Percentiles rank a stretch among this genome's conserved stretches.
Evolutionary conservation across 2,329 filamentous ascomycete species (phyloP).

Genomic region (Rhinocladiella similis): DNA sequence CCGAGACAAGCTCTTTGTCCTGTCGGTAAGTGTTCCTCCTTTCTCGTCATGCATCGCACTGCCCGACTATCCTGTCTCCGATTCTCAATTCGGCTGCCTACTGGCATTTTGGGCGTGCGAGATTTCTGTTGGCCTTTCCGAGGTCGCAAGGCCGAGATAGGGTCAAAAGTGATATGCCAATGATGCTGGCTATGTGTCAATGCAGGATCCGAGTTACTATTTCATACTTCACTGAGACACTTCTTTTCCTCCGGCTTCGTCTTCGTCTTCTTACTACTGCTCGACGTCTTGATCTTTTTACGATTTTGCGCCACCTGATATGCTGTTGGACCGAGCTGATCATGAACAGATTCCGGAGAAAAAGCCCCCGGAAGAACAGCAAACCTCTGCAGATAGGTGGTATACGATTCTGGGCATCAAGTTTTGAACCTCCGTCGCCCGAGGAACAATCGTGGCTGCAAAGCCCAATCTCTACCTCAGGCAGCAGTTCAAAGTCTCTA

Average conservation of each 20-base stretch:
- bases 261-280: too few species aligned
- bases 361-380: constrained; percentile 14
- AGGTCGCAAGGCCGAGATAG: constrained; percentile 1
- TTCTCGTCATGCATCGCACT: constrained; percentile 10
- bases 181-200: background rate
- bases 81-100: constrained; percentile 19
- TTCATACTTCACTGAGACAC: background rate
- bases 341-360: constrained; percentile 25
- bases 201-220: too few species aligned
- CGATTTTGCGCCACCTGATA: too few species aligned
- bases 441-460: constrained; percentile 21
- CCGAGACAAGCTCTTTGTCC: constrained; percentile 29
- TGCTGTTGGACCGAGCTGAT: constrained; percentile 9
- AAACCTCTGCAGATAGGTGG: constrained; percentile 3
- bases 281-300: too few species aligned
- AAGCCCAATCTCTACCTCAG: constrained; percentile 11
- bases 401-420: constrained; percentile 17
- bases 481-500: constrained; percentile 5
- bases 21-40: constrained; percentile 19
- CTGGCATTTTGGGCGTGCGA: constrained; percentile 5
- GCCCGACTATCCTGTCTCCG: constrained; percentile 5
- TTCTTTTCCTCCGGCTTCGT: background rate
- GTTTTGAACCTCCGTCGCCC: constrained; percentile 24
- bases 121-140: constrained; percentile 4
- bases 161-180: constrained; percentile 1